Base-by-base conservation (phyloP, 2,329 filamentous ascomycete genomes). In the Claviceps sorghi region DNA sequence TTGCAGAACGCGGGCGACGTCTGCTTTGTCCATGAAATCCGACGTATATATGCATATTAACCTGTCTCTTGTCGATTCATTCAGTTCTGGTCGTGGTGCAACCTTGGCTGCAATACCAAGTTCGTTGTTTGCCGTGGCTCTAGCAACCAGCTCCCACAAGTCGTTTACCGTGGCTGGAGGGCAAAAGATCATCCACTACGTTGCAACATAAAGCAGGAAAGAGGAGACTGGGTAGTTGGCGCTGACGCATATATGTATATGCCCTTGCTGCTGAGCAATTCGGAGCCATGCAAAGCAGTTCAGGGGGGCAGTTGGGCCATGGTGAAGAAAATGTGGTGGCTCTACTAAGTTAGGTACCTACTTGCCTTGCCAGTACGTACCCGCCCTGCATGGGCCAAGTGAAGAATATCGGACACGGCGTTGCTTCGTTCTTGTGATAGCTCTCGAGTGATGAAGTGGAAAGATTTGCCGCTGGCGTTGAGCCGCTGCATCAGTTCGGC, bases 1-100 rank as follows among this genome's bases (percentile, higher is more conserved):
- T 53, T 71, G 62, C 41, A 91, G 68, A 4, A 94, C 84, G 44
- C 84, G 75, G 30, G 72, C 74, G 6, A 94, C 77, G 62, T 94
- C 87, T 4, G 74, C 69, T 50, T 69, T 73, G 61, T 94, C 81
- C 30, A 70, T 70, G 62, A 89, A 93, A 64, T 95, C 80, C 43
- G 72, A 70, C 5, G 87, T 94, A 65, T 94, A 94, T 8, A 94
- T 72, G 58, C 85, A 90, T 29, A 94, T 80, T 43, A 93, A 67
- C 21, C 80, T 74, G 21, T 69, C 66, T 44, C 66, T 72, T 26
- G 67, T 60, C 6, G 55, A 54, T 47, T 67, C 62, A n/a, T 69
- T 66, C 1, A 65, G 65, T 6, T 67, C 69, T 10, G 75, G 64
- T 47, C 72, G 69, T 1, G 84, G 79, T 1, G 82, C 65, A 13